Conservation (phyloP, 768 basidiomycete genomes). For the Baorangia bicolor region DNA sequence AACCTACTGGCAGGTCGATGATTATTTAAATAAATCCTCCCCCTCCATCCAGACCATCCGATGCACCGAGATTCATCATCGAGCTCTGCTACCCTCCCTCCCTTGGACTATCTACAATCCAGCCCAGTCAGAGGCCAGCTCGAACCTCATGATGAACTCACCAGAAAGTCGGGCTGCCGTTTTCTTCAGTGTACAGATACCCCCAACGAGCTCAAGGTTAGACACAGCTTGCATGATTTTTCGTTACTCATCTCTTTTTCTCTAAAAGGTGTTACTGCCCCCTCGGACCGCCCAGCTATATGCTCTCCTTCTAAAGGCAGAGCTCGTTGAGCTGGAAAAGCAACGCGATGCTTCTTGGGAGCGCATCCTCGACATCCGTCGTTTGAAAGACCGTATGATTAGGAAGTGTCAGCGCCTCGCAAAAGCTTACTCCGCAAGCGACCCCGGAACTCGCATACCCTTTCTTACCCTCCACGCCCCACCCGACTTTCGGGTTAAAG, state of each 20-base stretch:
- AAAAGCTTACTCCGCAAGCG: constrained; percentile 41
- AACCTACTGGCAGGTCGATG: neutral
- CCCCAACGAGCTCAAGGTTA: constrained; percentile 69
- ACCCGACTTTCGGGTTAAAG: constrained; percentile 69
- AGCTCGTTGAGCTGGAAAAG: constrained; percentile 59
- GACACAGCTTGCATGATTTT: constrained; percentile 1
- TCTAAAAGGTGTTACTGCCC: constrained; percentile 62
- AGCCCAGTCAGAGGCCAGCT: constrained; percentile 75
- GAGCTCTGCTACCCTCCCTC: constrained; percentile 22
- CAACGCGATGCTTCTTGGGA: constrained; percentile 60
- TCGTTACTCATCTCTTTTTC: constrained; percentile 4
- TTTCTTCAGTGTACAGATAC: constrained; percentile 78
- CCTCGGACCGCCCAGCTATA: constrained; percentile 67
- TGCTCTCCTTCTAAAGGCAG: constrained; percentile 60
- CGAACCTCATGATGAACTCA: constrained; percentile 55
- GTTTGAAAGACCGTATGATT: constrained; percentile 79
- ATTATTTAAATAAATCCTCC: constrained; percentile 4
- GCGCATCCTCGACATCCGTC: constrained; percentile 70
- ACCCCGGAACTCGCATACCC: constrained; percentile 40
- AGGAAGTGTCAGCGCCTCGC: constrained; percentile 72
- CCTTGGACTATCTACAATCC: constrained; percentile 55
- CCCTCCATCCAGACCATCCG: constrained; percentile 6
- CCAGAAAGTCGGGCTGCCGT: constrained; percentile 60
- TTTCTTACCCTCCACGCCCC: constrained; percentile 72
- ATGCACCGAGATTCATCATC: constrained; percentile 29